Conservation (phyloP, 192 early-diverging fungal genomes). For the Polychytrium aggregatum region DNA sequence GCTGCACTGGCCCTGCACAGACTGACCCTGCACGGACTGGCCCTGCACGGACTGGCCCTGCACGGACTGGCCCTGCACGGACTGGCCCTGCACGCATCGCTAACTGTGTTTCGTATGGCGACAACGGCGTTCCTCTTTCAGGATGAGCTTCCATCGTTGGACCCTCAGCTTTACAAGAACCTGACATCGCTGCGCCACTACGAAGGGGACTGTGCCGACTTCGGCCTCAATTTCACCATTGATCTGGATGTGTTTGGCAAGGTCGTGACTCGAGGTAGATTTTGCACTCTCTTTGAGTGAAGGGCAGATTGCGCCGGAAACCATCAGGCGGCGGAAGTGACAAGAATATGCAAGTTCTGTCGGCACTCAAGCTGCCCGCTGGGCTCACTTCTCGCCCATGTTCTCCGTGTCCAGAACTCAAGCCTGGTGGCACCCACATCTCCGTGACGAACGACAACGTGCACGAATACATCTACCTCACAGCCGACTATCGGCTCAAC, state of each 20-base stretch:
- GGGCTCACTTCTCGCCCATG: no score
- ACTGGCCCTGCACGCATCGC: no score
- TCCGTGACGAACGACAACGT: neutral
- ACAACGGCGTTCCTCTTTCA: no score
- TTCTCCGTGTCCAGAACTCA: neutral
- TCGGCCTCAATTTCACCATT: slow-evolving; percentile 30
- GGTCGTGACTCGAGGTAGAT: slow-evolving; percentile 12
- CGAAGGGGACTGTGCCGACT: slow-evolving; percentile 25
- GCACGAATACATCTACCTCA: neutral
- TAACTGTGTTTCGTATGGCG: no score
- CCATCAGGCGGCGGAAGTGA: no score
- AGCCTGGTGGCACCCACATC: neutral
- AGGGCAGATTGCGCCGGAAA: no score
- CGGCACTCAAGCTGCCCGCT: no score
- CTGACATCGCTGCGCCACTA: slow-evolving; percentile 35
- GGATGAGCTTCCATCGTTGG: slow-evolving; percentile 35
- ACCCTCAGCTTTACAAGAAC: slow-evolving; percentile 33
- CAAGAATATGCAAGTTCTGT: no score
- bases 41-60: no score
- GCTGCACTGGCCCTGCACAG: slow-evolving; percentile 2
- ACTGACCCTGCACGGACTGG: no score
- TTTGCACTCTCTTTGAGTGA: no score
- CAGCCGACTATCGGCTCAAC: slow-evolving; percentile 8
- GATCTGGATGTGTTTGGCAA: slow-evolving; percentile 28
- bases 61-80: no score